phyloP scores from a whole-genome alignment of 2,329 filamentous ascomycete species.

The Cyphellophora attinorum region DNA sequence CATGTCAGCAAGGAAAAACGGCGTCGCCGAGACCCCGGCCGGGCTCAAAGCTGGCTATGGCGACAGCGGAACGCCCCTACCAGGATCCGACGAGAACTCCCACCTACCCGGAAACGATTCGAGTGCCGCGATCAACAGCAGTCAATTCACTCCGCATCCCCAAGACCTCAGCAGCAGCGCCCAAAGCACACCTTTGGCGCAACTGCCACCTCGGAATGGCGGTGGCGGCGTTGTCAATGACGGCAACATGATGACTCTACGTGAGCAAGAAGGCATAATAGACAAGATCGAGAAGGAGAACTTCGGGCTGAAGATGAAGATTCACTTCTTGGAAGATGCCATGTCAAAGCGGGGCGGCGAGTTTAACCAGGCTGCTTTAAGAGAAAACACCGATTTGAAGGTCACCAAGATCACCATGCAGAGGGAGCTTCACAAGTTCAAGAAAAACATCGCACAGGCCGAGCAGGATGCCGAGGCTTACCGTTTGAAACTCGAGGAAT shows the following conservation, averaged over 20 bases:
- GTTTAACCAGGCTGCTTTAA: slow-evolving; percentile 78
- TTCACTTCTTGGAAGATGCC: slow-evolving; percentile 90
- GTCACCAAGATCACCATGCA: slow-evolving; percentile 86
- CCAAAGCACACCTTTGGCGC: slow-evolving; percentile 70
- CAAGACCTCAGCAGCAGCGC: slow-evolving; percentile 73
- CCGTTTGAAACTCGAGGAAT: slow-evolving; percentile 67
- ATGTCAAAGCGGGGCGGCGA: slow-evolving; percentile 78
- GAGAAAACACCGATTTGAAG: slow-evolving; percentile 93
- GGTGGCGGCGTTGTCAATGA: slow-evolving; percentile 65
- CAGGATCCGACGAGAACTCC: slow-evolving; percentile 63
- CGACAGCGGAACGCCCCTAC: slow-evolving; percentile 64
- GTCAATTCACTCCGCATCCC: slow-evolving; percentile 64
- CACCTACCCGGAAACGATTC: slow-evolving; percentile 53
- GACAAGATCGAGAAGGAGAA: slow-evolving; percentile 98
- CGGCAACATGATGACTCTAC: slow-evolving; percentile 80
- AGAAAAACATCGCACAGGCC: slow-evolving; percentile 71
- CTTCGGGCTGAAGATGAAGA: slow-evolving; percentile 91
- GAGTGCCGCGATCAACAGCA: slow-evolving; percentile 51
- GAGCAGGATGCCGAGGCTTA: slow-evolving; percentile 82
- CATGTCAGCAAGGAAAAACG: slow-evolving; percentile 52
- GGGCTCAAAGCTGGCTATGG: slow-evolving; percentile 55
- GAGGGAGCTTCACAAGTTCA: slow-evolving; percentile 74
- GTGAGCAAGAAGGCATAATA: slow-evolving; percentile 88
- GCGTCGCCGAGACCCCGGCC: slow-evolving; percentile 58
- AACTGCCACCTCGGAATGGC: slow-evolving; percentile 53